Evolutionary conservation across 148 eudicot species (phyloP), one percentile per base, ranked within the genome.

Genomic region (Rhododendron mucronatum): DNA sequence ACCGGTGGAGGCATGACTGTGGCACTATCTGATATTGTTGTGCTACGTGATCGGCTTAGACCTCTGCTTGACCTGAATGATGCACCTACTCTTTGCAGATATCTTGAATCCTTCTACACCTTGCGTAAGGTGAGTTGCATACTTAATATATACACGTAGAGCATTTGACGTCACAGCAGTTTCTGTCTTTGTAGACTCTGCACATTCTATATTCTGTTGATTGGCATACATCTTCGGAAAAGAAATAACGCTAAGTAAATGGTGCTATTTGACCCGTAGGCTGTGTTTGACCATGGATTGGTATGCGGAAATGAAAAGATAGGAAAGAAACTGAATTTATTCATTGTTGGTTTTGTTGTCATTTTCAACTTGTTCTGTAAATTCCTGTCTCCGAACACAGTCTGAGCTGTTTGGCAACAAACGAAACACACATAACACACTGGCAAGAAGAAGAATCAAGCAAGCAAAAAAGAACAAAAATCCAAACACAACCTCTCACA

Each of bases 1-100:
- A 95, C 98, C 33, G 96, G 98, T 67, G 98, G 98, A 51, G 98
- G 98, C 88, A 95, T 95, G 96, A 95, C 98, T 18, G 98, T 95
- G n/a, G 96, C 98, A 16, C 87, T 95, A 65, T 91, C 98, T 30
- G 98, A 95, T 79, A 95, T 95, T 76, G 98, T 89, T 18, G 93
- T 95, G 65, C 88, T 95, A 30, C 92, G 98, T 21, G 82, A 94
- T 88, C 97, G 94, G 87, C 93, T 95, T 59, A 91, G 83, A 90
- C 98, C 97, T 61, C 88, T 95, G 74, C 63, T 41, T 12, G 97
- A 94, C 87, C 91, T 95, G 45, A 88, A 89, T 82, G 97, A 95
- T 87, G 91, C 98, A 8, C 44, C 92, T 78, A 86, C 91, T 77
- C 93, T 95, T 16, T 93, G 97, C 91, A 93, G 88, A 86, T 95